phyloP scores from a whole-genome alignment of 495 filamentous ascomycete species.

The Xylaria bambusicola region DNA sequence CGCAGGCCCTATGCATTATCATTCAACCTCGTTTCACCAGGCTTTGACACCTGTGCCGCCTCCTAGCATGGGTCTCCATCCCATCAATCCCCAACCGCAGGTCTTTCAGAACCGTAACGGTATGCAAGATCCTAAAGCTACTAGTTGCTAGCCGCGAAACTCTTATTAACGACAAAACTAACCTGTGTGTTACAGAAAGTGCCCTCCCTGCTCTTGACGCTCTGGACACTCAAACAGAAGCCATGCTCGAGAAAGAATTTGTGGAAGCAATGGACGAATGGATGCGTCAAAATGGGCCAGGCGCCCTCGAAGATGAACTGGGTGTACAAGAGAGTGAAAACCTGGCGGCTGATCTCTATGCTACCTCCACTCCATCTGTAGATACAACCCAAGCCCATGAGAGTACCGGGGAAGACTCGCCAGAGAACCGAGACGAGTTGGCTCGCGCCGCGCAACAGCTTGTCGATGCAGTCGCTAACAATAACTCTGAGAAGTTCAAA shows the following conservation, averaged over 20 bases:
- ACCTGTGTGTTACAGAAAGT: background rate
- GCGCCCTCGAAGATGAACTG: background rate
- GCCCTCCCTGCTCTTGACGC: background rate
- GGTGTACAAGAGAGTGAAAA: background rate
- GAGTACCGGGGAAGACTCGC: background rate
- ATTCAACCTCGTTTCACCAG: too few species aligned
- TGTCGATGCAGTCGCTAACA: conserved; percentile 38
- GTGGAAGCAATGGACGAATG: conserved; percentile 17
- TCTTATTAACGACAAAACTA: background rate
- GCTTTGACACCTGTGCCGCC: too few species aligned
- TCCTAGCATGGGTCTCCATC: background rate
- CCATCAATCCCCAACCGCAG: background rate
- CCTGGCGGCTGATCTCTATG: background rate
- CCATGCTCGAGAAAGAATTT: conserved; percentile 8
- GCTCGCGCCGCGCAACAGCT: conserved; percentile 43
- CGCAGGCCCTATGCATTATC: background rate
- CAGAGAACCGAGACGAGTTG: conserved; percentile 31
- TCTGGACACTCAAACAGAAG: background rate
- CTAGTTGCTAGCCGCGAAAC: conserved; percentile 2
- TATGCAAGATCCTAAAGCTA: background rate
- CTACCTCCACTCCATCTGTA: background rate
- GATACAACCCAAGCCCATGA: too few species aligned
- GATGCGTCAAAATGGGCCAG: conserved; percentile 13
- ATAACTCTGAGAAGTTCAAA: conserved; percentile 45
- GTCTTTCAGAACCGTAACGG: background rate